Conservation (phyloP, 179 eudicot genomes). For the Nepenthes alata region DNA sequence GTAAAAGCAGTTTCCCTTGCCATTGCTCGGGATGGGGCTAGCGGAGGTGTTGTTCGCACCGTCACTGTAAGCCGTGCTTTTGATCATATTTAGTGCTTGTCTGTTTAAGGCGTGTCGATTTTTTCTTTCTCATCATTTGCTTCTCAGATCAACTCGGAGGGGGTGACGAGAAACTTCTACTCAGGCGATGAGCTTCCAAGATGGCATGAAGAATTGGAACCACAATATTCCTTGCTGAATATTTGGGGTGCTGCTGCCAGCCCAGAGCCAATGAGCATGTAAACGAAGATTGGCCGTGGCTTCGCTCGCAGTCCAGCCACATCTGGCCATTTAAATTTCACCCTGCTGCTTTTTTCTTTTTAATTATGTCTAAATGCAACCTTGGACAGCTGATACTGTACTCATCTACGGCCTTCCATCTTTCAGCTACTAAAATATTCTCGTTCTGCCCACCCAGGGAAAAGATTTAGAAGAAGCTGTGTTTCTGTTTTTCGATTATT, state of each 20-base stretch:
- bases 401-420: no score
- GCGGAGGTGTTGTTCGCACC: constrained; percentile 96
- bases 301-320: no score
- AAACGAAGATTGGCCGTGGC: background rate
- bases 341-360: no score
- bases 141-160: constrained; percentile 73
- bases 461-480: no score
- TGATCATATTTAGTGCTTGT: background rate
- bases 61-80: constrained; percentile 47
- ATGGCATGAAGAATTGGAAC: constrained; percentile 90
- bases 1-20: constrained; percentile 98
- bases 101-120: background rate
- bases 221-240: constrained; percentile 68
- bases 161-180: constrained; percentile 74
- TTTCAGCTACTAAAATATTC: no score
- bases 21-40: constrained; percentile 98
- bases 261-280: constrained; percentile 59
- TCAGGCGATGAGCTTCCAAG: constrained; percentile 78
- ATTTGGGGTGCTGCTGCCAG: constrained; percentile 36
- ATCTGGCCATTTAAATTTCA: no score
- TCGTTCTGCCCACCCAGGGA: no score
- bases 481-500: no score
- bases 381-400: no score
- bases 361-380: no score
- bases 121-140: background rate